Evolutionary conservation across 768 basidiomycete genomes (phyloP).

Genomic region (Russula griseocarnosa): DNA sequence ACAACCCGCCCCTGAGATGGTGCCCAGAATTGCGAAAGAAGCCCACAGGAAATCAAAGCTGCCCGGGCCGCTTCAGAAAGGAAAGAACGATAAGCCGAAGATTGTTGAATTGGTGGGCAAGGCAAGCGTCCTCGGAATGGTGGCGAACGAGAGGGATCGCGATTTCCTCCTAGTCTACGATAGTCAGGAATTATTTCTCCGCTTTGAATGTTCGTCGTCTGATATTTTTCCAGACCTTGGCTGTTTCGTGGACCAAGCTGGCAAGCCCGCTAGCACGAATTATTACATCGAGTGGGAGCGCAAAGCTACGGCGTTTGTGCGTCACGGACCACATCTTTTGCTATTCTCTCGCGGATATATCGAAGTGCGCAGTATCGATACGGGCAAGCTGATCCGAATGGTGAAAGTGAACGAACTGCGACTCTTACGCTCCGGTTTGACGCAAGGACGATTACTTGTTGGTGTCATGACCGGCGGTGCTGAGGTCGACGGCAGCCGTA

Average conservation of each 20-base stretch:
- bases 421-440: background rate
- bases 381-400: slow-evolving; percentile 4
- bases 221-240: background rate
- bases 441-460: background rate
- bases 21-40: background rate
- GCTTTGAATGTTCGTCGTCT: background rate
- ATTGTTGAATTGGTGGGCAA: background rate
- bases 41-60: background rate
- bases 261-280: background rate
- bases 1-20: background rate
- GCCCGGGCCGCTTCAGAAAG: background rate
- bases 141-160: background rate
- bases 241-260: slow-evolving; percentile 1
- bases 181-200: background rate
- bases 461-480: slow-evolving; percentile 5
- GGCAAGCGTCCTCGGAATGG: slow-evolving; percentile 4
- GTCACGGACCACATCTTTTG: slow-evolving; percentile 5
- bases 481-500: slow-evolving; percentile 1
- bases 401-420: background rate
- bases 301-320: background rate
- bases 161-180: slow-evolving; percentile 6
- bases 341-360: background rate
- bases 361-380: slow-evolving; percentile 3
- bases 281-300: slow-evolving; percentile 9
- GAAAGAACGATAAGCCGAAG: background rate